Base-by-base conservation (phyloP, 2,329 filamentous ascomycete genomes). In the Periconia digitata region DNA sequence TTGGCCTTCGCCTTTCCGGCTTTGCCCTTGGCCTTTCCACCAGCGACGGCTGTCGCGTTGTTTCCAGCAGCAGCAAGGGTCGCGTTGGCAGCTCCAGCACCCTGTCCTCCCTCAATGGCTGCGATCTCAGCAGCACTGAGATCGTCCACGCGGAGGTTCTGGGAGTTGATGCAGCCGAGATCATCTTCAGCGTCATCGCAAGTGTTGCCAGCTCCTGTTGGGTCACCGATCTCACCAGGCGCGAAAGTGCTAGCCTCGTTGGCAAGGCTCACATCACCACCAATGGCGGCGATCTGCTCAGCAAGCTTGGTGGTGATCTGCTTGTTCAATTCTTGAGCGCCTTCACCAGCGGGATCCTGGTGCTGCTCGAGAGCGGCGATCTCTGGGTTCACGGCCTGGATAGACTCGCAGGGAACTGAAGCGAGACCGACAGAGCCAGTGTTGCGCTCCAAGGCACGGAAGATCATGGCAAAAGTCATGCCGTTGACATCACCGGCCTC, bases 321-420 rank as follows among this genome's bases (percentile, higher is more conserved):
- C 73, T 85, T 85, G 75, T 87, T 87, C 40, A 74, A 71, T 1
- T 66, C 77, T 13, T 78, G 76, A 12, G 84, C 81, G 36, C 77
- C 78, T 3, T 75, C 63, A 0, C 81, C 81, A 17, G 85, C 85
- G 22, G 85, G 83, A 64, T 88, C 85, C 54, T 88, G 84, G 70
- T 87, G 85, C 70, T 86, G 83, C 45, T 75, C 71, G 50, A 88
- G 66, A 37, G 82, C 82, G 22, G 76, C 79, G 59, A 88, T 85
- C 72, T 87, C 84, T 2, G 84, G 78, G 71, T 88, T 88, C 49
- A 76, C 74, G 15, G 85, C 81, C 35, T 69, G 39, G 55, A 78
- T 82, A 65, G 70, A 72, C 35, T 69, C 76, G 73, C 85, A 88
- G 41, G 78, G 69, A 24, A 77, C 80, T 40, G 80, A 84, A n/a